Base-by-base conservation (phyloP, 1,284 basidiomycete species). In the Trichosporon coremiiforme region DNA sequence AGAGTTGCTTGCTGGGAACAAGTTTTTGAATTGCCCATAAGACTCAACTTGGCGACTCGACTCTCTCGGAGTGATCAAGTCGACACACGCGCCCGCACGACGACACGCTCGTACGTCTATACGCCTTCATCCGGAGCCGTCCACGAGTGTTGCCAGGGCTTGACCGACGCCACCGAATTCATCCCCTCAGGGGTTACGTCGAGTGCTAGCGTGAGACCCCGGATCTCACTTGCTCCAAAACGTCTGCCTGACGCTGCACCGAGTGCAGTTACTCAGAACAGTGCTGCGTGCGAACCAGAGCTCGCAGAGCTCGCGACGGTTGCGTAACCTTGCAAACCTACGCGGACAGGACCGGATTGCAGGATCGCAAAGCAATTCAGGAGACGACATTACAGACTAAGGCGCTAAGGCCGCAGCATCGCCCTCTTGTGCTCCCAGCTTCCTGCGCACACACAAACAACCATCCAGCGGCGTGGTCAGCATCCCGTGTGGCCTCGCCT, bases 351-450 rank as follows among this genome's bases (percentile, higher is more conserved):
- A n/a, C n/a, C n/a, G n/a, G n/a, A n/a, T n/a, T n/a, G n/a, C n/a
- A n/a, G n/a, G n/a, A n/a, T n/a, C n/a, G 33, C 3, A 33, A 33
- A 33, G 33, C 33, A 8, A 33, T 33, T 45, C 41, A 45, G 41
- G 41, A 45, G 41, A 2, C 41, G 17, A 45, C 41, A 45, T 45
- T 45, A 45, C 41, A 45, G 41, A 45, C 41, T 45, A 45, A 45
- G 41, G 41, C 41, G 41, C 41, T 45, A 45, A 45, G 41, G 41
- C 41, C 41, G 41, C 41, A 45, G 41, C 41, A 45, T 45, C 41
- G 3, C 41, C 41, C 41, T 15, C 41, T 45, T n/a, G n/a, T n/a
- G n/a, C n/a, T 12, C n/a, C n/a, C n/a, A n/a, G n/a, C 10, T 38
- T 7, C 36, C 10, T 15, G 41, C 41, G 41, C 41, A 45, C 41